Conservation (phyloP, 1,284 basidiomycete genomes). For the Pseudozyma sp. region DNA sequence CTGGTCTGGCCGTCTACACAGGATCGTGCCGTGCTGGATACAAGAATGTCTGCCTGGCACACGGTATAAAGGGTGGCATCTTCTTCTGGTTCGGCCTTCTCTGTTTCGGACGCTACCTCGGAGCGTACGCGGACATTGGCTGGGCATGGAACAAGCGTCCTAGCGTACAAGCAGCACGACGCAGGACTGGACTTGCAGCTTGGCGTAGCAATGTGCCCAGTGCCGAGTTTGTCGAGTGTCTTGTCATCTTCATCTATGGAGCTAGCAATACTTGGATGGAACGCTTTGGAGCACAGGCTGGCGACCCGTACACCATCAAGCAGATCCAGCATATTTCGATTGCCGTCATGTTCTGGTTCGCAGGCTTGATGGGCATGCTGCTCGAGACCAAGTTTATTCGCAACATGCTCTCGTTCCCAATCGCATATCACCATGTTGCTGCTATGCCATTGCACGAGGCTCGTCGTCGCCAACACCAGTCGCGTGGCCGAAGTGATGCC, state of each 20-base stretch:
- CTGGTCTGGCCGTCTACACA: constrained; percentile 82
- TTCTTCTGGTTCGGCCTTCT: constrained; percentile 79
- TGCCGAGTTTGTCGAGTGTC: constrained; percentile 88
- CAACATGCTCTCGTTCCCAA: constrained; percentile 53
- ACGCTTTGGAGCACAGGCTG: constrained; percentile 81
- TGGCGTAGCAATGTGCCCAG: constrained; percentile 55
- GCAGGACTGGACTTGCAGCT: constrained; percentile 28
- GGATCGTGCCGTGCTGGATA: constrained; percentile 77
- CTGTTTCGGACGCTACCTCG: constrained; percentile 90
- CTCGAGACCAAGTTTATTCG: constrained; percentile 78
- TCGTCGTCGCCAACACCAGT: constrained; percentile 10
- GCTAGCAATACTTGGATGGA: constrained; percentile 97
- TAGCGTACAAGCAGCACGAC: constrained; percentile 11
- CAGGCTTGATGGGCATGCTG: constrained; percentile 87
- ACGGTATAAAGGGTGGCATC: constrained; percentile 82
- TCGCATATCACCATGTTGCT: constrained; percentile 35
- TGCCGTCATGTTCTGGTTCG: constrained; percentile 95
- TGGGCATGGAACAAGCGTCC: constrained; percentile 89
- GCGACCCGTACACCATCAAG: constrained; percentile 89
- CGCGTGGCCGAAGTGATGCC: not conserved
- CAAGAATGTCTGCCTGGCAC: constrained; percentile 85
- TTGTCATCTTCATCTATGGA: constrained; percentile 89
- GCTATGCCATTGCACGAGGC: constrained; percentile 28
- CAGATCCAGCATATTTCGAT: constrained; percentile 95
- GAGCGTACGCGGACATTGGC: constrained; percentile 85